Conservation (phyloP, 2,329 filamentous ascomycete genomes). For the Rachicladosporium sp. region DNA sequence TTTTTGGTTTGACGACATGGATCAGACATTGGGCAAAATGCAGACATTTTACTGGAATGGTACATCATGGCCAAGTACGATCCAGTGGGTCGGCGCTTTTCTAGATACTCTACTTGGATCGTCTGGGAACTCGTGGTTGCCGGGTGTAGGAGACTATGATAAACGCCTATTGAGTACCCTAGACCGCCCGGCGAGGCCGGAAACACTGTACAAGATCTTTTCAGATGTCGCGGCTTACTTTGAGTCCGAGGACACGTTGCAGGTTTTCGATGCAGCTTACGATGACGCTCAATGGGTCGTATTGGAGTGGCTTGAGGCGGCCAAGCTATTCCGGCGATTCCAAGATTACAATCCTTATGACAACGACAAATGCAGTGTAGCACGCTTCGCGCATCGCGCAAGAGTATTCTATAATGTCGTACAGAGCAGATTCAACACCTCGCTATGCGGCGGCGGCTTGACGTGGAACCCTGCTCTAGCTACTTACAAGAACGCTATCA, state of each 20-base stretch:
- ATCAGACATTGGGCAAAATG: constrained; percentile 17
- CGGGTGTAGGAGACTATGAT: too few species aligned
- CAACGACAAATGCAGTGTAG: constrained; percentile 24
- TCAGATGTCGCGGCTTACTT: constrained; percentile 14
- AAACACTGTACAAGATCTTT: too few species aligned
- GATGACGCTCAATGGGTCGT: constrained; percentile 25
- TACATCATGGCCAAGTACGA: constrained; percentile 16
- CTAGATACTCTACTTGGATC: constrained; percentile 15
- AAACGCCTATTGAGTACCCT: too few species aligned
- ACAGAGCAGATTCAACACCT: constrained; percentile 65
- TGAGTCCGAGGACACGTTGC: constrained; percentile 16
- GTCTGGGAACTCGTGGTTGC: too few species aligned
- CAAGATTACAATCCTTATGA: constrained; percentile 41
- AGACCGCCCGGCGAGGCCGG: too few species aligned
- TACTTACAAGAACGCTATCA: constrained; percentile 95
- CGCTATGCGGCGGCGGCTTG: constrained; percentile 78
- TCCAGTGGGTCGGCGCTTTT: constrained; percentile 21
- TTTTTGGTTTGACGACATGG: constrained; percentile 16
- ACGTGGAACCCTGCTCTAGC: constrained; percentile 70
- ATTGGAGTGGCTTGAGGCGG: constrained; percentile 22
- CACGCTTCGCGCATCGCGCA: constrained; percentile 69
- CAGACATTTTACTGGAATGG: constrained; percentile 21
- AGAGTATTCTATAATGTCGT: constrained; percentile 81
- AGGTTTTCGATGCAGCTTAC: constrained; percentile 22
- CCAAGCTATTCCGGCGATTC: constrained; percentile 21